Evolutionary conservation across 1,284 basidiomycete genomes (phyloP).

Genomic region (Naganishia cerealis): DNA sequence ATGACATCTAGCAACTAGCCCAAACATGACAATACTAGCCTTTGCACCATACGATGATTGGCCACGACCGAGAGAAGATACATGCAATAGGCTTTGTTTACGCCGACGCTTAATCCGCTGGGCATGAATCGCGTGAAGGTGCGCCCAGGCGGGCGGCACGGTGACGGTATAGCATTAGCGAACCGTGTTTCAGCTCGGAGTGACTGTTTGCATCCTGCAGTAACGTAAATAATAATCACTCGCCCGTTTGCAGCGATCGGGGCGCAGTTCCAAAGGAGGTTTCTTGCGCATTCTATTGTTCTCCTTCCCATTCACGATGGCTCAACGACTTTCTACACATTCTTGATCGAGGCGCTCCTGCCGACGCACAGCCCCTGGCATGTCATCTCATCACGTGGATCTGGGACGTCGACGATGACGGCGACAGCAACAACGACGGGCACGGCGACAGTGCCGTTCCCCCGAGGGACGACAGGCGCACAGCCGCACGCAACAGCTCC

Average conservation of each 20-base stretch:
- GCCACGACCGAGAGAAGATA: no score
- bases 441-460: slow-evolving; percentile 15
- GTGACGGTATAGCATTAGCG: no score
- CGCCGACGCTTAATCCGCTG: no score
- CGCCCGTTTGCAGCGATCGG: not conserved
- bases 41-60: no score
- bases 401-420: not conserved
- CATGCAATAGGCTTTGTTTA: no score
- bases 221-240: no score
- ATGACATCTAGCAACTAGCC: no score
- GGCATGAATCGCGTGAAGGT: no score
- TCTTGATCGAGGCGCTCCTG: not conserved
- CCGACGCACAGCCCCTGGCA: not conserved
- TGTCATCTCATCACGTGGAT: not conserved
- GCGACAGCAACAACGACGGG: not conserved
- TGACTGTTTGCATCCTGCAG: no score
- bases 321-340: slow-evolving; percentile 12
- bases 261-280: slow-evolving; percentile 16
- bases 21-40: no score
- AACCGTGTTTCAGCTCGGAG: no score
- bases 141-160: no score
- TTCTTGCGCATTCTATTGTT: not conserved
- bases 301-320: not conserved
- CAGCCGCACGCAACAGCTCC: slow-evolving; percentile 21
- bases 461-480: not conserved